A percentile compares a stretch with the other conserved stretches of the same genome.
These are phyloP conservation scores for Ajuga reptans DNA, from an alignment of 305 asterid genomes.

Conservation along the genomic window DNA sequence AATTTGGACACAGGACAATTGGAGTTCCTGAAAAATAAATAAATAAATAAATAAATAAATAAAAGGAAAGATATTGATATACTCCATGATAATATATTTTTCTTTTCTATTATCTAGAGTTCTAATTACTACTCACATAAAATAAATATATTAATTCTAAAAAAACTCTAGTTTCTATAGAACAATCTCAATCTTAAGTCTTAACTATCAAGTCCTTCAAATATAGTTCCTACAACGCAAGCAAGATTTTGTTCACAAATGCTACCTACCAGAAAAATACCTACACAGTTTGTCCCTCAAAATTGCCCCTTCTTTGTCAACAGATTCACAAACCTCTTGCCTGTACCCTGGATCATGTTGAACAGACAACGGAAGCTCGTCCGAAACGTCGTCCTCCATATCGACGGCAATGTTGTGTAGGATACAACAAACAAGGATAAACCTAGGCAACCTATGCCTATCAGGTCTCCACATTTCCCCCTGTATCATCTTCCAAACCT, in stretches of 20 bases:
- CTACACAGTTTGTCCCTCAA: conserved; percentile 53
- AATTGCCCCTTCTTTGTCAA: conserved; percentile 38
- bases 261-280: conserved; percentile 39
- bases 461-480: conserved; percentile 96
- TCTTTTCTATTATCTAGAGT: not conserved
- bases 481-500: conserved; percentile 70
- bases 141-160: not conserved
- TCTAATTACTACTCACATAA: not conserved
- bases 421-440: conserved; percentile 74
- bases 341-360: conserved; percentile 57
- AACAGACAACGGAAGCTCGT: conserved; percentile 25
- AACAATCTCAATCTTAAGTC: not conserved
- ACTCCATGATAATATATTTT: too few species aligned
- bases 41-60: not conserved
- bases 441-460: conserved; percentile 75
- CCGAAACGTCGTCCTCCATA: conserved; percentile 49
- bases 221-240: not conserved
- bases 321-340: conserved; percentile 46
- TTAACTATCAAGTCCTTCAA: not conserved
- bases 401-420: conserved; percentile 79
- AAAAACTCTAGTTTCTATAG: not conserved
- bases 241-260: conserved; percentile 8
- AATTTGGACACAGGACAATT: too few species aligned
- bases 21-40: too few species aligned
- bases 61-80: too few species aligned